A percentile compares a stretch with the other conserved stretches of the same genome.
phyloP scores from a whole-genome alignment of 1,139 yeast species.

The Wickerhamiella infanticola region DNA sequence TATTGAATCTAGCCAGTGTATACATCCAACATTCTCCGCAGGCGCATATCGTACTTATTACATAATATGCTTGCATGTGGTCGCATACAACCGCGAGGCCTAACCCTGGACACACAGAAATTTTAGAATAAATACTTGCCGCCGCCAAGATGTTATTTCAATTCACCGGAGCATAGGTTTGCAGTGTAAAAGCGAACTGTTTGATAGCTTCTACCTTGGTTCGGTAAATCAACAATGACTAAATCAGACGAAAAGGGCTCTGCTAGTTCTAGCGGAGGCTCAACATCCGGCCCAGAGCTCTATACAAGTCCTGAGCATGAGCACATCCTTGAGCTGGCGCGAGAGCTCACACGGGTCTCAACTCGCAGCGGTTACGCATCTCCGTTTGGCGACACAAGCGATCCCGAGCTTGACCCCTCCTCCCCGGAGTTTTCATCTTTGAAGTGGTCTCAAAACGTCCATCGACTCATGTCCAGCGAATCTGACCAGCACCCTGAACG shows the following conservation, averaged over 20 bases:
- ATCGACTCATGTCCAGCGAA: constrained; percentile 38
- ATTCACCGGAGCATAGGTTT: too few species aligned
- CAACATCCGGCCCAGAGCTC: neutral
- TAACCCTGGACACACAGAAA: too few species aligned
- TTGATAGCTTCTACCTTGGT: too few species aligned
- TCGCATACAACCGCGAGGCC: too few species aligned
- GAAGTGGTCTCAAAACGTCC: constrained; percentile 61
- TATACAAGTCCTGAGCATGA: constrained; percentile 8
- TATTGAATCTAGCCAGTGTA: too few species aligned
- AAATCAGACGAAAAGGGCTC: neutral
- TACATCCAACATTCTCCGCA: too few species aligned
- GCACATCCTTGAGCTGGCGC: constrained; percentile 1
- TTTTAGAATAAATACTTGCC: too few species aligned
- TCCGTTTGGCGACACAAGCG: constrained; percentile 4
- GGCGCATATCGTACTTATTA: too few species aligned
- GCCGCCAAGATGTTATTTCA: too few species aligned
- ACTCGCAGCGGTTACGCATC: neutral
- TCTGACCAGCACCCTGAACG: constrained; percentile 51
- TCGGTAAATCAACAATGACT: neutral
- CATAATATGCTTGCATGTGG: too few species aligned
- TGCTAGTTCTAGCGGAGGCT: neutral
- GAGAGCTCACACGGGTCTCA: constrained; percentile 2
- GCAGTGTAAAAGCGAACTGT: too few species aligned
- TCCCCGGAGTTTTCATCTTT: constrained; percentile 43
- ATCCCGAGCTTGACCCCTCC: constrained; percentile 38